Percentiles rank a stretch among this genome's conserved stretches.
Evolutionary conservation across 2,329 filamentous ascomycete genomes (phyloP).

Genomic region (Colletotrichum neosansevieriae): DNA sequence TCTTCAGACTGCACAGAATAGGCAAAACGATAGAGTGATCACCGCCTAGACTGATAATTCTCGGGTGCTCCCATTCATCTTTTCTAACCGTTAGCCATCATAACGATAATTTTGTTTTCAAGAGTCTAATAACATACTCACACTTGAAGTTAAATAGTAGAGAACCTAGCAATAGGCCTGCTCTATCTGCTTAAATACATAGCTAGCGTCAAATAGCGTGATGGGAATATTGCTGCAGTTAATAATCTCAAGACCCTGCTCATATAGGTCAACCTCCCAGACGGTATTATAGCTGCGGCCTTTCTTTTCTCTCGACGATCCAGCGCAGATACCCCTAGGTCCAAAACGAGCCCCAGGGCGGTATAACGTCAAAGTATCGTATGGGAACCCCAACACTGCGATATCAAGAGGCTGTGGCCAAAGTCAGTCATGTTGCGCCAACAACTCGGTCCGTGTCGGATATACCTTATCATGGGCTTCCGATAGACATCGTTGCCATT

Average conservation of each 20-base stretch:
- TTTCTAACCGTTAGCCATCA: rapidly evolving
- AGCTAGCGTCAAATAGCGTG: conserved; percentile 82
- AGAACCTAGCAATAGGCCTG: conserved; percentile 69
- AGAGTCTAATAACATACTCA: not conserved
- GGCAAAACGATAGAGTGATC: conserved; percentile 5
- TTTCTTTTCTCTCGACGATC: conserved; percentile 82
- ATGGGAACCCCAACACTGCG: conserved; percentile 25
- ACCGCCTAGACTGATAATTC: not conserved
- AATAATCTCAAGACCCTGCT: conserved; percentile 54
- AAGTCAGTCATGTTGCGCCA: no score
- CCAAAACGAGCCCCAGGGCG: conserved; percentile 78
- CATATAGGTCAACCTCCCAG: conserved; percentile 13
- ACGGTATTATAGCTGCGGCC: conserved; percentile 36
- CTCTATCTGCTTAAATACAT: conserved; percentile 86
- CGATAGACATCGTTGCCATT: no score
- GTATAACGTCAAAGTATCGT: conserved; percentile 31
- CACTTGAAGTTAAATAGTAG: not conserved
- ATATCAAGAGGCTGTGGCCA: conserved; percentile 4
- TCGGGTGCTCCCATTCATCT: not conserved
- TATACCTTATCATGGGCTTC: not conserved
- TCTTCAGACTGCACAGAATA: not conserved
- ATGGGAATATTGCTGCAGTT: not conserved
- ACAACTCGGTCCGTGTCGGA: not conserved
- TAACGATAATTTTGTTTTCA: not conserved
- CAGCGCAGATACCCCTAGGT: conserved; percentile 85